Base-by-base conservation (phyloP, 2,329 filamentous ascomycete species). In the Paraphoma chrysanthemicola region DNA sequence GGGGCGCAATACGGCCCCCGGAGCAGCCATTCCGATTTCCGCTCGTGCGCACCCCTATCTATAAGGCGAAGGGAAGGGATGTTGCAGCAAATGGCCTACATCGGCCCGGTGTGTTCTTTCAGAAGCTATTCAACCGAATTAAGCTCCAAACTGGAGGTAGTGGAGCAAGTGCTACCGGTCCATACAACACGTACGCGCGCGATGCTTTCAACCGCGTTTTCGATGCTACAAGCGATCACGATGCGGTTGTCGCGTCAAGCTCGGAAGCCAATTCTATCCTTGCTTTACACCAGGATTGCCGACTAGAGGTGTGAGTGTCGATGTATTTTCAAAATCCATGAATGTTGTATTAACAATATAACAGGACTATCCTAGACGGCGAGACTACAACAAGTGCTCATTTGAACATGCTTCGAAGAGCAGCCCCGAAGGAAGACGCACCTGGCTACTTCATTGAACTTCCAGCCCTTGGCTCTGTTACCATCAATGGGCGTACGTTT, bases 401-500 rank as follows among this genome's bases (percentile, higher is more conserved):
- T 36, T 23, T 60, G 9, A 14, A 50, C 43, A 12, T 57, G 8
- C 12, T 59, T 39, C 52, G 53, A 31, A 56, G 41, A 4, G 11
- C 14, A 14, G 10, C 45, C 29, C 38, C 41, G 16, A 14, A 23
- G 3, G 46, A 51, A 2, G 17, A 10, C 4, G 28, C 12, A 10
- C 3, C 38, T 29, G 60, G 55, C 0, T 60, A 59, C 16, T 67
- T 61, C 11, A 56, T 66, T 38, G 30, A 59, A 0, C 31, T 67
- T 18, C 61, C 60, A 11, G 36, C 8, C 12, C 18, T 36, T 14
- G 57, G 41, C 6, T 41, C 17, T 14, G 54, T 68, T 14, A 62
- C 55, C 1, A 59, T 71, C 29, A 70, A 69, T 28, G 60, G 56
- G 2, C 30, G 45, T n/a, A 60, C 59, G 1, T 64, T 61, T 31